phyloP scores from a whole-genome alignment of 176 grass and related monocot genomes.

The Neostapfia colusana region DNA sequence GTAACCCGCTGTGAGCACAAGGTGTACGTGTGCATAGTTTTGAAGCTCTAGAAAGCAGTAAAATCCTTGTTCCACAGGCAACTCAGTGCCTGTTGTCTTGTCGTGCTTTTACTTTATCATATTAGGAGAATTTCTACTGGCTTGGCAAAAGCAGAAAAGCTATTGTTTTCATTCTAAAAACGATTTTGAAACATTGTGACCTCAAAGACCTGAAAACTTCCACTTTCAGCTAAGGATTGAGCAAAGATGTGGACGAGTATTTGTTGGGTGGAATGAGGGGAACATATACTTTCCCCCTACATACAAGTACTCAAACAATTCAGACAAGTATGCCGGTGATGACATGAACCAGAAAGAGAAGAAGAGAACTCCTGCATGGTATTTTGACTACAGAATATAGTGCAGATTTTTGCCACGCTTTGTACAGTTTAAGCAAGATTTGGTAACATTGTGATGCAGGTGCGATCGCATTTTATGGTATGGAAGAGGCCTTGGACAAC shows the following conservation, averaged over 20 bases:
- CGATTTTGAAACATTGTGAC: constrained; percentile 20
- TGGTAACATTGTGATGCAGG: constrained; percentile 38
- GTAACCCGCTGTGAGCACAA: constrained; percentile 34
- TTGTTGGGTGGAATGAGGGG: constrained; percentile 85
- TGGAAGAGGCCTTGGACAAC: constrained; percentile 77
- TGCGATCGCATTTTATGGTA: constrained; percentile 96
- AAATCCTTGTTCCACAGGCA: constrained; percentile 42
- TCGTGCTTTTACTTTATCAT: constrained; percentile 48
- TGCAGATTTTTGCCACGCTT: background rate
- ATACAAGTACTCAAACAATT: constrained; percentile 98
- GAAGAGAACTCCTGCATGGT: constrained; percentile 95
- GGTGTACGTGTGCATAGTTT: constrained; percentile 25
- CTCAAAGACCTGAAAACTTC: constrained; percentile 25
- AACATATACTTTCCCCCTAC: constrained; percentile 96
- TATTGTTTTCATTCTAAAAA: constrained; percentile 33
- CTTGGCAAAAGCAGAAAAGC: constrained; percentile 32
- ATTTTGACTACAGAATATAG: background rate
- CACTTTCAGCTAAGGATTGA: constrained; percentile 78
- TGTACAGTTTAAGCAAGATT: constrained; percentile 26
- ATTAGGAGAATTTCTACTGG: constrained; percentile 40
- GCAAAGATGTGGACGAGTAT: constrained; percentile 81
- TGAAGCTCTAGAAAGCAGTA: constrained; percentile 54
- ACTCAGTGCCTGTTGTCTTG: constrained; percentile 50
- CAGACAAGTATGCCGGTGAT: constrained; percentile 85
- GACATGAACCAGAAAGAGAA: constrained; percentile 90